Evolutionary conservation across 495 filamentous ascomycete genomes (phyloP).

Genomic region (Aspergillus bertholletiae): DNA sequence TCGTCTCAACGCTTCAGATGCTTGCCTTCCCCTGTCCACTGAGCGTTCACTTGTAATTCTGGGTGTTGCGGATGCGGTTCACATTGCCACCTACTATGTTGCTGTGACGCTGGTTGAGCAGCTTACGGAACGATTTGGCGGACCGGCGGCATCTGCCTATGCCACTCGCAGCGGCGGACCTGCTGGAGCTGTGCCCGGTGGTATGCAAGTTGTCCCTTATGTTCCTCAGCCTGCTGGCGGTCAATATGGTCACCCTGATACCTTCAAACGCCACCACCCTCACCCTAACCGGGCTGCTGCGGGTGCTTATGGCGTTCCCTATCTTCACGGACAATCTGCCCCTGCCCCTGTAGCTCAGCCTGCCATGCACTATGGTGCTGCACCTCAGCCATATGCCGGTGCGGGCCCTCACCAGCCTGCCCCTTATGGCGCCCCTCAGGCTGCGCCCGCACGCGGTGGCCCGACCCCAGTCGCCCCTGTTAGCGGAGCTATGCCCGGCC

Average conservation of each 20-base stretch:
- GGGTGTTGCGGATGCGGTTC: slow-evolving; percentile 88
- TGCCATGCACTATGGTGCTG: slow-evolving; percentile 67
- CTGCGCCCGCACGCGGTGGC: slow-evolving; percentile 50
- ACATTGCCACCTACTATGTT: slow-evolving; percentile 98
- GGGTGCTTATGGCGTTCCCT: slow-evolving; percentile 67
- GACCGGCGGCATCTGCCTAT: slow-evolving; percentile 93
- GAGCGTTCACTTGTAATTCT: slow-evolving; percentile 95
- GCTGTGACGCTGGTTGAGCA: slow-evolving; percentile 94
- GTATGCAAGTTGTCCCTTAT: slow-evolving; percentile 97
- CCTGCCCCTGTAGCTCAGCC: slow-evolving; percentile 62
- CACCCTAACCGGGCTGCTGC: slow-evolving; percentile 63
- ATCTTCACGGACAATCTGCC: slow-evolving; percentile 61
- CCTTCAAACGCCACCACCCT: slow-evolving; percentile 66
- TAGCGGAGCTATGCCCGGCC: slow-evolving; percentile 71
- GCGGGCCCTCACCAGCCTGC: slow-evolving; percentile 76
- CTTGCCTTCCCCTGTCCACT: slow-evolving; percentile 86
- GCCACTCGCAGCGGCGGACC: slow-evolving; percentile 92
- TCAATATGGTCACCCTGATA: slow-evolving; percentile 87
- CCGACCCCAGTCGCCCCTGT: slow-evolving; percentile 62
- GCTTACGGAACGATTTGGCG: slow-evolving; percentile 91
- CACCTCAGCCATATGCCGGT: slow-evolving; percentile 65
- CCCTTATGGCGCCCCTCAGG: slow-evolving; percentile 58
- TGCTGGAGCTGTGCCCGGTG: slow-evolving; percentile 87
- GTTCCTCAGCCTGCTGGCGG: slow-evolving; percentile 88
- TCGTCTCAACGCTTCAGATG: slow-evolving; percentile 92